A percentile compares a stretch with the other conserved stretches of the same genome.
These are phyloP conservation scores for Aspergillus incahuasiensis DNA, from an alignment of 495 filamentous ascomycete species.

Conservation along the genomic window DNA sequence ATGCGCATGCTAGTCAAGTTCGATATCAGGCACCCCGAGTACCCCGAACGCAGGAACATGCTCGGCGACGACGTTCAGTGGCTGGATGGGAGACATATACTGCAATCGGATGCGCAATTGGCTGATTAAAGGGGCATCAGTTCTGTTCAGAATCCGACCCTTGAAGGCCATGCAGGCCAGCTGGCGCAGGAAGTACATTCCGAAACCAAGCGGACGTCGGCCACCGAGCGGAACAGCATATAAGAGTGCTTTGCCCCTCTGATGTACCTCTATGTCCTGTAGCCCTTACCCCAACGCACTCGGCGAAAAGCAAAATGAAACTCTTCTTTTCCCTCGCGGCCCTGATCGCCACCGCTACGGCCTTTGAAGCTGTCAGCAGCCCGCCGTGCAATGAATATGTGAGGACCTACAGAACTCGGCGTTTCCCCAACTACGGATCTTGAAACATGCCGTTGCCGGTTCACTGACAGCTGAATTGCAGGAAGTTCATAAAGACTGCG, in stretches of 20 bases:
- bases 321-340: neutral
- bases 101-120: neutral
- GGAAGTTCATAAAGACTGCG: slow-evolving; percentile 5
- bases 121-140: neutral
- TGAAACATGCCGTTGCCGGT: no score
- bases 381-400: slow-evolving; percentile 2
- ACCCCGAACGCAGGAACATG: neutral
- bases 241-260: neutral
- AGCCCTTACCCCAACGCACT: neutral
- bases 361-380: neutral
- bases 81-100: neutral
- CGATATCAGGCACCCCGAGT: neutral
- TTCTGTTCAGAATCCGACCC: neutral
- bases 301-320: slow-evolving; percentile 4
- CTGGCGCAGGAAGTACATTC: neutral
- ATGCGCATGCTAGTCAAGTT: no score
- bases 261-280: neutral
- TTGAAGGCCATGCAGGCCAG: neutral
- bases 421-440: neutral
- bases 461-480: neutral
- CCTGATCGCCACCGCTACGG: neutral
- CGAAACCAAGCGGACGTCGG: neutral
- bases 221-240: neutral
- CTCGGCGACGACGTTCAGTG: neutral
- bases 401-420: neutral